phyloP scores from a whole-genome alignment of 768 basidiomycete genomes.

The Tricholoma saponaceum region DNA sequence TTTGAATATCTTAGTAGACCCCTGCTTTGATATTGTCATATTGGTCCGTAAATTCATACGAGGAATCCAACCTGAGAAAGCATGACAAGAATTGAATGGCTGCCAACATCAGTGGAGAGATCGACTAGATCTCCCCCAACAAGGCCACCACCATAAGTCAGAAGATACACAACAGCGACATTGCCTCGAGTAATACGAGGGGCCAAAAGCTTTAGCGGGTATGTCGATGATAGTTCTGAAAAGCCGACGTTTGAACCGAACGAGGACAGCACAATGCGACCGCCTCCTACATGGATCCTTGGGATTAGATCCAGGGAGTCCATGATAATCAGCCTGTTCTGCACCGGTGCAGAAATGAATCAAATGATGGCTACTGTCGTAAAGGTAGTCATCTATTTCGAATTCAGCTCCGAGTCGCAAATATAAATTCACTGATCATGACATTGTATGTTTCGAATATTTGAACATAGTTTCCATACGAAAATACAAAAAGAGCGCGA shows the following conservation, averaged over 20 bases:
- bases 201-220: constrained; percentile 86
- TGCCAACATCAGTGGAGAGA: constrained; percentile 57
- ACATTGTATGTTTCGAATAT: constrained; percentile 1
- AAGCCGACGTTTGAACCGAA: constrained; percentile 60
- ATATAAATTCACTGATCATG: background rate
- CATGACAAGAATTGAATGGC: constrained; percentile 58
- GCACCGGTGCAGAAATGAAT: background rate
- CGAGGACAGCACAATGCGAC: constrained; percentile 49
- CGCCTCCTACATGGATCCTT: constrained; percentile 43
- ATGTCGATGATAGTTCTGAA: constrained; percentile 71
- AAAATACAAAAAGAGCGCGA: constrained; percentile 11
- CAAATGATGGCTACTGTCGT: constrained; percentile 4
- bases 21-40: constrained; percentile 38
- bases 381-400: no score
- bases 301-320: constrained; percentile 13
- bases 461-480: constrained; percentile 18
- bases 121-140: constrained; percentile 79
- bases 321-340: constrained; percentile 7
- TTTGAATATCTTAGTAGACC: constrained; percentile 95
- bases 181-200: constrained; percentile 48
- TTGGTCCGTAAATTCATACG: background rate
- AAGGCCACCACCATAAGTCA: constrained; percentile 90
- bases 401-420: background rate
- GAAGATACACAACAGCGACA: constrained; percentile 69
- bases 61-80: constrained; percentile 70